A percentile compares a stretch with the other conserved stretches of the same genome.
These are phyloP conservation scores for Quercus dentata DNA, from an alignment of 306 rosid species.

Conservation along the genomic window DNA sequence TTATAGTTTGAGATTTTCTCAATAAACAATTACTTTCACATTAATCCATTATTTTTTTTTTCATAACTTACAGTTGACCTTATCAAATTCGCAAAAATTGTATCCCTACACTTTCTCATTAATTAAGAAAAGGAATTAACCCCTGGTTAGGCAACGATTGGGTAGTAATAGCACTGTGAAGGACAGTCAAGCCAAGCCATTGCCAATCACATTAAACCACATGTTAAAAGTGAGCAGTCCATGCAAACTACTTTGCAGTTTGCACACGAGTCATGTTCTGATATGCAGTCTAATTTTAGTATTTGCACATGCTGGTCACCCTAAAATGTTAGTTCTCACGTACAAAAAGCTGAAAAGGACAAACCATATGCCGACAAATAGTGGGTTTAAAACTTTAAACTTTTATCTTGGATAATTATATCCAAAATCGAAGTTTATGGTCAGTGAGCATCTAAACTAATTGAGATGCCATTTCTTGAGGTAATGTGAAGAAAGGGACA, in stretches of 20 bases:
- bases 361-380: conserved; percentile 17
- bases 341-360: conserved; percentile 22
- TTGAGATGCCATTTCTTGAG: conserved; percentile 13
- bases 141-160: no score
- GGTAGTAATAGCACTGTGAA: no score
- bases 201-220: no score
- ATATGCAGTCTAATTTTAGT: conserved; percentile 15
- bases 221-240: no score
- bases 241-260: conserved; percentile 4
- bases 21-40: no score
- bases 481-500: conserved; percentile 40
- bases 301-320: conserved; percentile 16
- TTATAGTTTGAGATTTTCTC: no score
- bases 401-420: conserved; percentile 16
- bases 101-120: no score
- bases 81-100: rapidly evolving
- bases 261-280: conserved; percentile 26
- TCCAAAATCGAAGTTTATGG: conserved; percentile 3
- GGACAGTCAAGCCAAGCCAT: no score
- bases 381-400: conserved; percentile 14
- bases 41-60: no score
- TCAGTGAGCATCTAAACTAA: conserved; percentile 17
- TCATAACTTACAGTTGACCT: rapidly evolving
- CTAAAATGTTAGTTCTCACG: conserved; percentile 5
- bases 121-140: no score